A percentile compares a stretch with the other conserved stretches of the same genome.
Evolutionary conservation across 352 stramenopile species (phyloP).

Genomic region (Globisporangium apiculatum): DNA sequence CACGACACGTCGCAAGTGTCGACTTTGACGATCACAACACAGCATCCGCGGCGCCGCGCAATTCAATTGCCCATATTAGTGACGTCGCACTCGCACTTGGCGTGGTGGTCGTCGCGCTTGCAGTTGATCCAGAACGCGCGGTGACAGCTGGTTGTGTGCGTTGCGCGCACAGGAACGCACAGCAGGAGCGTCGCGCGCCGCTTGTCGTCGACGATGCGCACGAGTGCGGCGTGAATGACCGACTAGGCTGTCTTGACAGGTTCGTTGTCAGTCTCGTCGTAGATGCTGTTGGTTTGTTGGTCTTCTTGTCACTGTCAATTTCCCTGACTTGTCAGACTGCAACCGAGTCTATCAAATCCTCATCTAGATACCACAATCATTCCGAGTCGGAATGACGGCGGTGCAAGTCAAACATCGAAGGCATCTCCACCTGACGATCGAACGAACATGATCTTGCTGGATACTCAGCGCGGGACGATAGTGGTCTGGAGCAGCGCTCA

Average conservation of each 20-base stretch:
- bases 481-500: no score
- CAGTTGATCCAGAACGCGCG: conserved; percentile 39
- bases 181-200: conserved; percentile 35
- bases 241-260: neutral
- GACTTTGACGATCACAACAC: conserved; percentile 25
- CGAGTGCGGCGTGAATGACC: conserved; percentile 7
- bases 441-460: no score
- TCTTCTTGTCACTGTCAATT: neutral
- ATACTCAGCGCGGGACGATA: no score
- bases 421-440: no score
- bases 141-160: conserved; percentile 30
- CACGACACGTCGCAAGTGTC: no score
- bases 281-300: neutral
- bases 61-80: conserved; percentile 19
- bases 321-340: no score
- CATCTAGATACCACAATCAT: no score
- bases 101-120: conserved; percentile 23
- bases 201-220: conserved; percentile 36
- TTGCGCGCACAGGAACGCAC: conserved; percentile 19
- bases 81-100: conserved; percentile 8
- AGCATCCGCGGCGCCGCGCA: conserved; percentile 31
- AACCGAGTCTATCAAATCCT: no score
- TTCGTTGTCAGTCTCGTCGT: no score
- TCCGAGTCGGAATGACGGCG: no score
- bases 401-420: no score